These are phyloP conservation scores for Berkeleyomyces rouxiae DNA, from an alignment of 2,329 filamentous ascomycete species.

Conservation along the genomic window DNA sequence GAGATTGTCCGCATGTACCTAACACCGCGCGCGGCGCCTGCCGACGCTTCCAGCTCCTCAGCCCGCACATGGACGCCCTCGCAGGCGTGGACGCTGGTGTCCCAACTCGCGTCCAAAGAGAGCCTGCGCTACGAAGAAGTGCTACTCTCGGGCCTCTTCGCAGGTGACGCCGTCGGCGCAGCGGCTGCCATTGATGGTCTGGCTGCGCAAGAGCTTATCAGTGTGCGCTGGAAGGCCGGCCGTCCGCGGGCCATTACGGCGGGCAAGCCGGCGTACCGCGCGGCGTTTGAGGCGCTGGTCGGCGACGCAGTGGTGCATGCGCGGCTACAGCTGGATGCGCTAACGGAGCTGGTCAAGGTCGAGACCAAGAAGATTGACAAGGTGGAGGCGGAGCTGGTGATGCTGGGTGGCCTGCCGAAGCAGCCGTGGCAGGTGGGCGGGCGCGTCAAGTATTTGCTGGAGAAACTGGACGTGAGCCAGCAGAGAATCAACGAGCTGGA, in stretches of 20 bases:
- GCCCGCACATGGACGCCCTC: constrained; percentile 54
- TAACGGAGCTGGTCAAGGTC: constrained; percentile 51
- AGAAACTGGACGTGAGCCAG: constrained; percentile 60
- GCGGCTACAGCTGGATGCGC: constrained; percentile 53
- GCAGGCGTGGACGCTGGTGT: constrained; percentile 84
- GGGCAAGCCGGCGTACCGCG: constrained; percentile 71
- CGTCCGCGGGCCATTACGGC: constrained; percentile 62
- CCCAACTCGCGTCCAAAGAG: constrained; percentile 51
- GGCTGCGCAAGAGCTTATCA: constrained; percentile 72
- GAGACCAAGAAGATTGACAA: constrained; percentile 63
- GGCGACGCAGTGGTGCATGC: constrained; percentile 57
- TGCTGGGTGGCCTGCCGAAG: constrained; percentile 53
- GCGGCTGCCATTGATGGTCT: constrained; percentile 54
- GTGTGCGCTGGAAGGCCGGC: constrained; percentile 54
- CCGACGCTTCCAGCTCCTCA: not conserved
- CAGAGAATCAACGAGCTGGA: constrained; percentile 58
- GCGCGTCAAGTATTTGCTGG: constrained; percentile 54
- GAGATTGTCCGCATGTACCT: constrained; percentile 93
- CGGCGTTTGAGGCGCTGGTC: constrained; percentile 60
- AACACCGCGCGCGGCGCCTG: constrained; percentile 21
- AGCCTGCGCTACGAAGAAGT: constrained; percentile 72
- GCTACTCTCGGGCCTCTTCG: constrained; percentile 60
- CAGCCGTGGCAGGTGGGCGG: constrained; percentile 51
- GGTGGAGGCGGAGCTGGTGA: constrained; percentile 57
- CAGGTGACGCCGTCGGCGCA: constrained; percentile 29